These are phyloP conservation scores for Leccinum solheimii DNA, from an alignment of 1,284 basidiomycete genomes.

Conservation along the genomic window DNA sequence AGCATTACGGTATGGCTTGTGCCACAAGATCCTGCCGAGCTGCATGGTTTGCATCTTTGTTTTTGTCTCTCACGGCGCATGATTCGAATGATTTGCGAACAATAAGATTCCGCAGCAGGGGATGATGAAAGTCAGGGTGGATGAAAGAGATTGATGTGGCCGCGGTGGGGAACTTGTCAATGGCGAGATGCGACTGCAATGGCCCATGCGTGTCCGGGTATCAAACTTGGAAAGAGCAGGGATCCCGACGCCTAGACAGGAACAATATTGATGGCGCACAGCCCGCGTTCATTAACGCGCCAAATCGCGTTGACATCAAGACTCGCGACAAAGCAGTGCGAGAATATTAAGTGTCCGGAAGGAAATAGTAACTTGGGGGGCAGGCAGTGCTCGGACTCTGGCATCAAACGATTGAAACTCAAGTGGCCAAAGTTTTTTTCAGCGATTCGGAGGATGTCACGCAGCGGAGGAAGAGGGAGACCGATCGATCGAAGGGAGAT, in stretches of 20 bases:
- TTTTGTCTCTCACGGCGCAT: background rate
- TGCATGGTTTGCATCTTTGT: background rate
- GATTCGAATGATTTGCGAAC: background rate
- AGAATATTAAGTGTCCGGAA: background rate
- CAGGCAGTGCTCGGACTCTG: conserved; percentile 7
- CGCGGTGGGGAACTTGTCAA: background rate
- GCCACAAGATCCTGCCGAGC: background rate
- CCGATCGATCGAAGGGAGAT: background rate
- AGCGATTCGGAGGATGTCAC: background rate
- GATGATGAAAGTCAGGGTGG: background rate
- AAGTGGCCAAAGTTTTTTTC: background rate
- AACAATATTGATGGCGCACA: conserved; percentile 10
- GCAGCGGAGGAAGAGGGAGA: background rate
- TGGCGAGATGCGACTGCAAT: background rate
- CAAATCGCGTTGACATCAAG: conserved; percentile 4
- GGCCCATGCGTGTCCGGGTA: background rate
- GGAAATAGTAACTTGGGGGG: background rate
- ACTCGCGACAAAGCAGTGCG: conserved; percentile 13
- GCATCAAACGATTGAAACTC: conserved; percentile 7
- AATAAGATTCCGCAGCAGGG: conserved; percentile 1
- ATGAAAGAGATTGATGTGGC: background rate
- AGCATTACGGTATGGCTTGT: conserved; percentile 9
- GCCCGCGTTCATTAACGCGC: conserved; percentile 19
- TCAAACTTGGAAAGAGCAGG: background rate
- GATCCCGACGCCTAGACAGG: background rate